A percentile compares a stretch with the other conserved stretches of the same genome.
phyloP scores from a whole-genome alignment of 2,329 filamentous ascomycete species.

The Diplodia corticola region DNA sequence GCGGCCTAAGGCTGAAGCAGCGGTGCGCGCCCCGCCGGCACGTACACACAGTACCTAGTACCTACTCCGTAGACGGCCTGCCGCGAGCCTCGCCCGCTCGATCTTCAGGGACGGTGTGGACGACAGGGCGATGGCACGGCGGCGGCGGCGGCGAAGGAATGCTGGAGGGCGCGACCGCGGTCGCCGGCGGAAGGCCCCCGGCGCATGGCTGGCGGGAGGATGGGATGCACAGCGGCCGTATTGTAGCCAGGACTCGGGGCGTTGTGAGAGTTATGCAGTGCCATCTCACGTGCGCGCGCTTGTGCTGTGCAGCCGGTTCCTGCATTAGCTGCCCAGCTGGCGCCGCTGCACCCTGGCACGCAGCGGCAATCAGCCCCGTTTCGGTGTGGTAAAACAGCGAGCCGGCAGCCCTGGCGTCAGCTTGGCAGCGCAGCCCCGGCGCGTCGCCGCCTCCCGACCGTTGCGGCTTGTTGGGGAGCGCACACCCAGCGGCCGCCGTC shows the following conservation, averaged over 20 bases:
- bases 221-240: not conserved
- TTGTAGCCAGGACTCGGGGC: not conserved
- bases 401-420: not conserved
- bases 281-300: not conserved
- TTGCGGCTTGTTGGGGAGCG: not conserved
- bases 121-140: not conserved
- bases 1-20: slow-evolving; percentile 11
- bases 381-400: not conserved
- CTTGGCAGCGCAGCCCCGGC: not conserved
- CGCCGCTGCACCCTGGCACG: not conserved
- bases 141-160: not conserved
- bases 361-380: not conserved
- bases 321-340: slow-evolving; percentile 9
- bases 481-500: not conserved
- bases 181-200: not conserved
- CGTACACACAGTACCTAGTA: too few relatives aligned
- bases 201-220: not conserved
- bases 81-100: not conserved
- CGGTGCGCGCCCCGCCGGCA: not conserved
- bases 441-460: not conserved
- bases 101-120: slow-evolving; percentile 6
- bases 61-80: not conserved
- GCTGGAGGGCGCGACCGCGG: slow-evolving; percentile 7
- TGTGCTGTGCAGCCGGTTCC: slow-evolving; percentile 14
- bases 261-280: slow-evolving; percentile 1